Evolutionary conservation across 805 yeast species (phyloP).

Genomic region (Ogataea trehalophila): DNA sequence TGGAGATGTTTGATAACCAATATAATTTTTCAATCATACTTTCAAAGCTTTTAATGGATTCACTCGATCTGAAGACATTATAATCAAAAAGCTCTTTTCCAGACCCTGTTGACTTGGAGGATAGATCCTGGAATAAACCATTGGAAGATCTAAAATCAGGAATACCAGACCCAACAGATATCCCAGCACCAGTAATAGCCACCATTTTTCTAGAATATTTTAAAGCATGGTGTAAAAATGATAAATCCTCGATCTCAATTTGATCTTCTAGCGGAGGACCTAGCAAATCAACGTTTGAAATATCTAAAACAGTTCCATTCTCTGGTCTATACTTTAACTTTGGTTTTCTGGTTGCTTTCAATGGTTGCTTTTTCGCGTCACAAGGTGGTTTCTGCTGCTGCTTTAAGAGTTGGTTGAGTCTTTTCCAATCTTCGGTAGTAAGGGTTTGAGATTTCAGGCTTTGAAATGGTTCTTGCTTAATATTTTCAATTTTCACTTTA

Average conservation of each 20-base stretch:
- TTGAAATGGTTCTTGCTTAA: background rate
- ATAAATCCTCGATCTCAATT: constrained; percentile 37
- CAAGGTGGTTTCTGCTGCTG: background rate
- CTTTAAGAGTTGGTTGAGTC: background rate
- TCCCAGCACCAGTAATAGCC: constrained; percentile 84
- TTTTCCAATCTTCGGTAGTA: background rate
- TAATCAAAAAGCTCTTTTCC: constrained; percentile 70
- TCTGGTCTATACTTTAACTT: constrained; percentile 42
- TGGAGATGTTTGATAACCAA: constrained; percentile 45
- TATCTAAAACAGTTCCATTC: constrained; percentile 39
- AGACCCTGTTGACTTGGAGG: constrained; percentile 36
- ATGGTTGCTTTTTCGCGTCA: background rate
- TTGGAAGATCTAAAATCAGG: constrained; percentile 72
- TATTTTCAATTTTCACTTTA: background rate
- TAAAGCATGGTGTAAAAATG: constrained; percentile 48
- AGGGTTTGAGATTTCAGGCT: background rate
- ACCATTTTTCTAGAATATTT: constrained; percentile 53
- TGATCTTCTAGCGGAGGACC: constrained; percentile 28
- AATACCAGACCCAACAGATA: constrained; percentile 86
- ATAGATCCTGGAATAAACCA: constrained; percentile 63
- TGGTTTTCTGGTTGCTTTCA: constrained; percentile 36
- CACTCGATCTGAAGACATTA: constrained; percentile 61
- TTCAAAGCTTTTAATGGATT: constrained; percentile 62
- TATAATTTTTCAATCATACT: constrained; percentile 64
- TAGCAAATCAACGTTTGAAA: constrained; percentile 25